A percentile compares a stretch with the other conserved stretches of the same genome.
These are phyloP conservation scores for Rubroboletus satanas DNA, from an alignment of 768 basidiomycete genomes.

Conservation along the genomic window DNA sequence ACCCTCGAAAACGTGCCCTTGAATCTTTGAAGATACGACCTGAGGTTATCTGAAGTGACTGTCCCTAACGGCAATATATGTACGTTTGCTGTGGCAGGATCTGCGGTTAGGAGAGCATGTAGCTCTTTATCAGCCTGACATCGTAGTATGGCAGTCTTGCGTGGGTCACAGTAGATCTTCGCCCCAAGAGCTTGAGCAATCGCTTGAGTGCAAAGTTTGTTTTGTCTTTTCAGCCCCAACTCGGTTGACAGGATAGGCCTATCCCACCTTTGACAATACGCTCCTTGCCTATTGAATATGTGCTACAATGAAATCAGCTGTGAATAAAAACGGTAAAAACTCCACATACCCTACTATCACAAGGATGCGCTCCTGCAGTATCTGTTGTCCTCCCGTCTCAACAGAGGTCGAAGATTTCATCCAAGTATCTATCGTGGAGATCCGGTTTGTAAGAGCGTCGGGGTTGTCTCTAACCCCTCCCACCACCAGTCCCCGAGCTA, in stretches of 20 bases:
- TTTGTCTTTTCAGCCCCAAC: background rate
- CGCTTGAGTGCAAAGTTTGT: conserved; percentile 42
- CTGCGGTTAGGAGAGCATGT: conserved; percentile 66
- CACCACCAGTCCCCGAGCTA: conserved; percentile 57
- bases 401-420: conserved; percentile 31
- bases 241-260: background rate
- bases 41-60: conserved; percentile 74
- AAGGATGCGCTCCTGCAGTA: conserved; percentile 40
- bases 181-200: conserved; percentile 77
- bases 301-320: conserved; percentile 43
- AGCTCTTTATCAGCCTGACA: conserved; percentile 86
- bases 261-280: conserved; percentile 86
- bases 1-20: conserved; percentile 66
- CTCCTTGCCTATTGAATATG: conserved; percentile 97
- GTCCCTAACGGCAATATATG: conserved; percentile 80
- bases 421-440: conserved; percentile 51
- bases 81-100: conserved; percentile 74
- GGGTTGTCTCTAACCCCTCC: conserved; percentile 36
- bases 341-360: conserved; percentile 67
- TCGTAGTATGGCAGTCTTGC: conserved; percentile 77
- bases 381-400: conserved; percentile 34
- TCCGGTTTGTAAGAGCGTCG: conserved; percentile 19
- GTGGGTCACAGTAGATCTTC: conserved; percentile 85
- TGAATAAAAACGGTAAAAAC: background rate
- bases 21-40: conserved; percentile 71